Conservation (phyloP, 768 basidiomycete species). For the Russula brevipes region DNA sequence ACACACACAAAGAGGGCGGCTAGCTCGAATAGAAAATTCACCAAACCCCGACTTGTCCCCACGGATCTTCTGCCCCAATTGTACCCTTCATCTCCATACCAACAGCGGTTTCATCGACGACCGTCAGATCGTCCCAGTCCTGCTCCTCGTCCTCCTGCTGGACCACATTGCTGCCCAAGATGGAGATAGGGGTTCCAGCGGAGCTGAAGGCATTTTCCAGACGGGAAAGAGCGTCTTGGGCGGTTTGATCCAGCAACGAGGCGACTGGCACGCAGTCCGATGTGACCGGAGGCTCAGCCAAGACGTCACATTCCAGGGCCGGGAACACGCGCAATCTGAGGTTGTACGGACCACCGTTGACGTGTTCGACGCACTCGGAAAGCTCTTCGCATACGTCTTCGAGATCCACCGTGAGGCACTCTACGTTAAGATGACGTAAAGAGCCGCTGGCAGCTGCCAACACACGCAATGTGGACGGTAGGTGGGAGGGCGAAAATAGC, state of each 20-base stretch:
- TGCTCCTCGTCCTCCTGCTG: conserved; percentile 16
- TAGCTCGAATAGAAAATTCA: background rate
- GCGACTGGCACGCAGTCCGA: conserved; percentile 6
- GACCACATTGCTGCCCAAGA: conserved; percentile 6
- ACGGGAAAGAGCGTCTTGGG: conserved; percentile 17
- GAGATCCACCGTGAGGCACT: conserved; percentile 23
- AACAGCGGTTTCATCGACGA: conserved; percentile 17
- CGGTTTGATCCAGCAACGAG: conserved; percentile 12
- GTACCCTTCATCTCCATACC: conserved; percentile 9
- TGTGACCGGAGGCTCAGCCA: conserved; percentile 12
- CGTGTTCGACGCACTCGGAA: conserved; percentile 23
- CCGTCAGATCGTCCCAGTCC: conserved; percentile 23
- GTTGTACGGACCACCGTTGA: conserved; percentile 18
- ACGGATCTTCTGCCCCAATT: conserved; percentile 5
- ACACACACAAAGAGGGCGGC: background rate
- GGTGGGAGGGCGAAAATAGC: conserved; percentile 18
- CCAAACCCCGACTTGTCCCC: conserved; percentile 13
- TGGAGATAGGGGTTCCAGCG: conserved; percentile 20
- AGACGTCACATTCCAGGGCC: conserved; percentile 18
- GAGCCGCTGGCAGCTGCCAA: conserved; percentile 7
- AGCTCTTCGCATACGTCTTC: conserved; percentile 25
- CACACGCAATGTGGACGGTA: conserved; percentile 17
- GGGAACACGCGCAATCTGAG: conserved; percentile 21
- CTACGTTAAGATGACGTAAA: conserved; percentile 20
- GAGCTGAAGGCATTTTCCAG: conserved; percentile 20